Evolutionary conservation across 106 monocot genomes (phyloP).

Genomic region (Agapanthus africanus): DNA sequence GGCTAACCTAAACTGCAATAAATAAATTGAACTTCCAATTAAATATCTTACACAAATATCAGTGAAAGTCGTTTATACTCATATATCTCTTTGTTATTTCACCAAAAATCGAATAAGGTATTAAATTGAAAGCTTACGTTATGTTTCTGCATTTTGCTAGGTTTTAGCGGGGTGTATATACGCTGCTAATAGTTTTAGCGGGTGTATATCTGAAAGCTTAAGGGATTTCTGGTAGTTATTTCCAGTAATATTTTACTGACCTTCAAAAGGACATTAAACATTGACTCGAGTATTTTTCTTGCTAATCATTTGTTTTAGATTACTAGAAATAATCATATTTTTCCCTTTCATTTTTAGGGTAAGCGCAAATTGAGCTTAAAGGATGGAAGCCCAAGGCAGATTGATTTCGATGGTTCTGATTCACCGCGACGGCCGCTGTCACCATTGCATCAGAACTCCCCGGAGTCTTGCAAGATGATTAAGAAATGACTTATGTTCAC

Average conservation of each 20-base stretch:
- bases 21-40: neutral
- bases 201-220: too few relatives aligned
- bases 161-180: too few relatives aligned
- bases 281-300: neutral
- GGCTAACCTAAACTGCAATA: neutral
- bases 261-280: neutral
- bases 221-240: neutral
- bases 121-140: too few relatives aligned
- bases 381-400: conserved; percentile 1
- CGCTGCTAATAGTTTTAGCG: too few relatives aligned
- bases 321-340: neutral
- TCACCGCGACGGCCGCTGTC: conserved; percentile 9
- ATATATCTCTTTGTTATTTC: too few relatives aligned
- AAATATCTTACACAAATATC: too few relatives aligned
- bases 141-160: too few relatives aligned
- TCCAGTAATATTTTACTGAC: neutral
- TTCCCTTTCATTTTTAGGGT: conserved; percentile 3
- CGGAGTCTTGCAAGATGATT: conserved; percentile 1
- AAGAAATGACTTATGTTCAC: neutral
- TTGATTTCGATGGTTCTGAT: neutral
- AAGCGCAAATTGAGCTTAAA: conserved; percentile 18
- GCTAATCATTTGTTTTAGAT: neutral
- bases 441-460: conserved; percentile 17
- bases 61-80: too few relatives aligned
- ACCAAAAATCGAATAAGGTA: too few relatives aligned